Conservation (phyloP, 2,329 filamentous ascomycete species). For the Fusarium sublunatum region DNA sequence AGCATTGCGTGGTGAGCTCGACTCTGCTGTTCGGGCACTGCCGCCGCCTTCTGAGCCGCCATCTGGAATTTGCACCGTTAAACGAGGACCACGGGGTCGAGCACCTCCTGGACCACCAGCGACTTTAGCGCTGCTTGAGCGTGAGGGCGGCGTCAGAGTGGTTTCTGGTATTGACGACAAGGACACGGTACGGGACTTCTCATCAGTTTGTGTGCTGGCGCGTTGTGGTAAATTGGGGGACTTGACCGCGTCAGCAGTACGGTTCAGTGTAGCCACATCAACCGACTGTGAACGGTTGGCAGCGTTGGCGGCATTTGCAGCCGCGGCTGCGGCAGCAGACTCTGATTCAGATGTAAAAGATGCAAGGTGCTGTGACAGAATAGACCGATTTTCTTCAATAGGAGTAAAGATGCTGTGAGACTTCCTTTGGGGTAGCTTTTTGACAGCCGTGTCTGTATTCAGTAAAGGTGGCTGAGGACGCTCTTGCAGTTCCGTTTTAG, state of each 20-base stretch:
- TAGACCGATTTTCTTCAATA: constrained; percentile 91
- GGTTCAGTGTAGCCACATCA: constrained; percentile 68
- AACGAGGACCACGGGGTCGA: constrained; percentile 79
- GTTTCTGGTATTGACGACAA: constrained; percentile 74
- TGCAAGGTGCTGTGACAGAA: constrained; percentile 85
- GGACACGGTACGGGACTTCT: constrained; percentile 61
- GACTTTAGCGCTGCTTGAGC: constrained; percentile 79
- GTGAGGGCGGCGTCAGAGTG: constrained; percentile 75
- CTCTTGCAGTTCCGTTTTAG: constrained; percentile 61
- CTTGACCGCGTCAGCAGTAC: constrained; percentile 60
- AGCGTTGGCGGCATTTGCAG: constrained; percentile 41
- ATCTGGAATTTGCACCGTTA: constrained; percentile 95
- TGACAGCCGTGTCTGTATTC: constrained; percentile 64
- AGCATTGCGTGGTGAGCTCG: constrained; percentile 71
- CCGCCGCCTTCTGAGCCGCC: constrained; percentile 80
- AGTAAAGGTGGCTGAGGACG: constrained; percentile 59
- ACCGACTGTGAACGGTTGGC: constrained; percentile 71
- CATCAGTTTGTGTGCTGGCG: constrained; percentile 60
- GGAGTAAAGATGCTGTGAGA: constrained; percentile 96
- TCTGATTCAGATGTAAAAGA: constrained; percentile 70
- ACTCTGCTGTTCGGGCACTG: constrained; percentile 75
- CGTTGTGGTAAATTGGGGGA: constrained; percentile 67
- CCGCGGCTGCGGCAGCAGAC: constrained; percentile 43
- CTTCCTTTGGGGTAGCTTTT: constrained; percentile 78
- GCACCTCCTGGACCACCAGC: constrained; percentile 67